Evolutionary conservation across 129 eudicot species (phyloP), one percentile per base, ranked within the genome.

Genomic region (Silybum marianum): DNA sequence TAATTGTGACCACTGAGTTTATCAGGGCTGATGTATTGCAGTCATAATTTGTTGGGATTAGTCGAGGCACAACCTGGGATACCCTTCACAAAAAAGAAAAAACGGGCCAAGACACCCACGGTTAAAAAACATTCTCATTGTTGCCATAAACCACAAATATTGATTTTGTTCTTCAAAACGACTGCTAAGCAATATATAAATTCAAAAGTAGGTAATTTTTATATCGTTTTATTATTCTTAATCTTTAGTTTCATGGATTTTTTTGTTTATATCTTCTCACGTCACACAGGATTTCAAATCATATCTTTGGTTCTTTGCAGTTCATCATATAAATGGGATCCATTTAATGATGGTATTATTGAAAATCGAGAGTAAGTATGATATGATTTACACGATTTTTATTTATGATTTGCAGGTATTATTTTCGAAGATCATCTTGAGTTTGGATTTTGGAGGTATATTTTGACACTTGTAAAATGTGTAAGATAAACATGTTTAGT

Each of bases 371-470:
- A 60, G 16, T 36, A n/a, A 4, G 69, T 28, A 22, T 54, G 62
- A 10, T 28, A 22, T 54, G 71, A 10, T 73, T 73, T 66, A 63
- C 7, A n/a, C 19, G 9, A 60, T 76, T 21, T 79, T 21, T 48
- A 18, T 26, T 86, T 69, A 38, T 28, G 23, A 28, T 69, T 23
- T 84, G 70, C 87, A 86, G 93, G 82, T 88, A 88, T 74, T 88
- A 88, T 78, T 85, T 73, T 23, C 78, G 89, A 2, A 87, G 80
- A 19, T 83, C 86, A 22, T 32, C 89, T 72, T 73, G 44, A 80
- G 46, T 7, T 25, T 25, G 26, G 32, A 22, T 39, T 72, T 18
- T 71, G 32, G 32, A 72, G 78, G 73, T 2, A n/a, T 58, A 54
- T 18, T 32, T 54, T 22, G 9, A 6, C 22, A 18, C 65, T 54